These are phyloP conservation scores for Giardia duodenalis DNA, from an alignment of 208 protist species.

Conservation along the genomic window DNA sequence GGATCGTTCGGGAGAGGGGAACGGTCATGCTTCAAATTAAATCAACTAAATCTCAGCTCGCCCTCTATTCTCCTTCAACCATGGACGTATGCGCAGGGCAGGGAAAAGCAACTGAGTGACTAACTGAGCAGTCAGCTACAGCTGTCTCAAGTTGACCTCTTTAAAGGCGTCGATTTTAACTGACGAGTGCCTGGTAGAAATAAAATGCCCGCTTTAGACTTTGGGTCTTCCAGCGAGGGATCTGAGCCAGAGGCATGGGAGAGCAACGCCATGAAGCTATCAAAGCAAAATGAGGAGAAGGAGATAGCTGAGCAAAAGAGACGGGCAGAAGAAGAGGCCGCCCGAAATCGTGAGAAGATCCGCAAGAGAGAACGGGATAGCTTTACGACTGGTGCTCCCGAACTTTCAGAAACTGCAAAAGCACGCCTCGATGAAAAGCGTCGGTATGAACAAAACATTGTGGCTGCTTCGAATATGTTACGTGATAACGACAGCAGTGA, in stretches of 20 bases:
- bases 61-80: no score
- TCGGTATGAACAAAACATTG: neutral
- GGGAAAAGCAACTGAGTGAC: no score
- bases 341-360: neutral
- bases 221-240: neutral
- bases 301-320: neutral
- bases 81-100: no score
- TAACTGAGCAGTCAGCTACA: no score
- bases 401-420: neutral
- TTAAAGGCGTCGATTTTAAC: no score
- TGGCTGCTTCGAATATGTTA: neutral
- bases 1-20: no score
- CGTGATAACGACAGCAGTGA: neutral
- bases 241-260: neutral
- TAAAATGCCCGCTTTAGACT: neutral
- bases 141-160: no score
- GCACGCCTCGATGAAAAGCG: neutral
- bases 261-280: neutral
- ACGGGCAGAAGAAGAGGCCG: neutral
- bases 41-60: no score
- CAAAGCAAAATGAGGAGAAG: neutral
- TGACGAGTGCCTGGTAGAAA: no score
- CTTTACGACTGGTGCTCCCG: neutral
- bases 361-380: neutral
- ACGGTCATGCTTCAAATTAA: no score